These are phyloP conservation scores for Ophiosphaerella korrae DNA, from an alignment of 2,329 filamentous ascomycete genomes.

Conservation along the genomic window DNA sequence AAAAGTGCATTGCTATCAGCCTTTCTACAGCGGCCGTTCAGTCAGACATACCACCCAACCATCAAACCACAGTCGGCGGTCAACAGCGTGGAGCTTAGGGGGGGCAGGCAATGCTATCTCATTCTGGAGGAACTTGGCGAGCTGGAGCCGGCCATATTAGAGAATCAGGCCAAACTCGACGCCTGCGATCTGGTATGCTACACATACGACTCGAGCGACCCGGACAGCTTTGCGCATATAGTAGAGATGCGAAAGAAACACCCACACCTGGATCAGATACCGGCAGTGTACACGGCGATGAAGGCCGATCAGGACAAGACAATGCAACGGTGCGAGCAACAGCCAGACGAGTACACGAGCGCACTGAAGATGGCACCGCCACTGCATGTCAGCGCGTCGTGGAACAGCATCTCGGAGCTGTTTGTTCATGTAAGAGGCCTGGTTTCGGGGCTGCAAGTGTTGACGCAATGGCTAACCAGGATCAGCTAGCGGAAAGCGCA, in stretches of 20 bases:
- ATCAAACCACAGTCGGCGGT: constrained; percentile 94
- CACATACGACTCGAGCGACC: constrained; percentile 94
- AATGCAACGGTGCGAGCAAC: constrained; percentile 89
- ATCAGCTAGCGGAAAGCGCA: constrained; percentile 81
- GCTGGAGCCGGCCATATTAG: constrained; percentile 90
- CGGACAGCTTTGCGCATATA: constrained; percentile 93
- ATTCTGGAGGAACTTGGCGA: constrained; percentile 95
- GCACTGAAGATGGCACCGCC: constrained; percentile 86
- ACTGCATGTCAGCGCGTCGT: constrained; percentile 91
- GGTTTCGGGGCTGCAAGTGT: background rate
- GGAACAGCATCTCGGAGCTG: constrained; percentile 90
- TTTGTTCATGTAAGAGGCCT: constrained; percentile 71
- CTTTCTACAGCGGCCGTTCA: constrained; percentile 88
- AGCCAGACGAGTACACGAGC: constrained; percentile 86
- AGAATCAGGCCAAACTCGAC: constrained; percentile 88
- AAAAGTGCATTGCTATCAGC: constrained; percentile 91
- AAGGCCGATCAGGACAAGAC: constrained; percentile 97
- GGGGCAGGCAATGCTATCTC: constrained; percentile 95
- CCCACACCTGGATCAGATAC: constrained; percentile 84
- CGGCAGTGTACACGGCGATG: constrained; percentile 87
- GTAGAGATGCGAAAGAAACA: constrained; percentile 78
- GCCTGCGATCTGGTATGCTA: constrained; percentile 94
- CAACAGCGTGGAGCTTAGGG: constrained; percentile 93
- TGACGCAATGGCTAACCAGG: constrained; percentile 18
- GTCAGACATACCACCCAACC: constrained; percentile 82